Evolutionary conservation across 2,329 filamentous ascomycete genomes (phyloP).

Genomic region (Penicillium sp.): DNA sequence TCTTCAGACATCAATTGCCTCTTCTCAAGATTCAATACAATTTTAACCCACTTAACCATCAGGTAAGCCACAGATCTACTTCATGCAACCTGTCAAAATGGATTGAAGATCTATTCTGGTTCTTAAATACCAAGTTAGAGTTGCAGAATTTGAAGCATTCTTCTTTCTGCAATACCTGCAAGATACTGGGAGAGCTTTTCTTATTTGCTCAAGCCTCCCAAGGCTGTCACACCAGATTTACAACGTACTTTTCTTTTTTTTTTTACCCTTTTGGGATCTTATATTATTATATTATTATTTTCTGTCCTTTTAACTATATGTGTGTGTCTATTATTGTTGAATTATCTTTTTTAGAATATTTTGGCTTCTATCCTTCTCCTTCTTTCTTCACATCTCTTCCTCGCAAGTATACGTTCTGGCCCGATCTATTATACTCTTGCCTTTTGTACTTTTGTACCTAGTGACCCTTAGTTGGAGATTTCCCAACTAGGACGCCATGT

Average conservation of each 20-base stretch:
- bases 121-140: constrained; percentile 11
- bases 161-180: constrained; percentile 19
- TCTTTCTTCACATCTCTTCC: neutral
- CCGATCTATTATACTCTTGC: neutral
- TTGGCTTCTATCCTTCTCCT: neutral
- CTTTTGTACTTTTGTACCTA: neutral
- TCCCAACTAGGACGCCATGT: constrained; percentile 16
- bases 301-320: constrained; percentile 1
- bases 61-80: constrained; percentile 15
- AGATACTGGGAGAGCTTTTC: constrained; percentile 14
- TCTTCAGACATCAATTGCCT: constrained; percentile 1
- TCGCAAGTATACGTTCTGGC: constrained; percentile 1
- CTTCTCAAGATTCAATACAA: neutral
- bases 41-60: neutral
- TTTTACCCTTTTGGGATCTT: constrained; percentile 10
- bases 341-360: neutral
- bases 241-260: constrained; percentile 20
- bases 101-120: neutral
- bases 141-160: constrained; percentile 13
- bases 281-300: constrained; percentile 3
- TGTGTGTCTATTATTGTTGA: neutral
- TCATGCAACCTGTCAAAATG: constrained; percentile 4
- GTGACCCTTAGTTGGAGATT: neutral
- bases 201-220: constrained; percentile 4
- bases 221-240: constrained; percentile 19